Evolutionary conservation across 345 rosid genomes (phyloP), one percentile per base, ranked within the genome.

Genomic region (Laguncularia racemosa): DNA sequence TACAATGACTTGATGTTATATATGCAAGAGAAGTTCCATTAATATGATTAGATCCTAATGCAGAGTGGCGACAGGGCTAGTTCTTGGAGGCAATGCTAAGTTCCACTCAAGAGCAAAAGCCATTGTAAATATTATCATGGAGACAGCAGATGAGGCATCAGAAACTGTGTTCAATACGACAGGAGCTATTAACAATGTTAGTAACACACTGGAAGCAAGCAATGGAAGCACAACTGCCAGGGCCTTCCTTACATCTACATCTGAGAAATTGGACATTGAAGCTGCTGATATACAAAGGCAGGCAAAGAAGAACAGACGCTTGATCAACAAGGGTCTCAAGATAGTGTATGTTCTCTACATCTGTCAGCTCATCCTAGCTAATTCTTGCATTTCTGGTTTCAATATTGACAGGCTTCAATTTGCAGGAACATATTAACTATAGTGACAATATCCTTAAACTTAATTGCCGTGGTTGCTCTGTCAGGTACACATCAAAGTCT

Each of bases 51-150:
- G 40, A 33, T 7, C 40, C 40, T 1, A 13, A 33, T 66, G 69
- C 81, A 86, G 95, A 64, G 67, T 49, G 66, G 85, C 87, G 44
- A 50, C 79, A 0, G 89, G 85, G 19, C 54, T 86, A 44, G 84
- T 73, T 63, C 77, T 86, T 15, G 95, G 87, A 17, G 87, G 82
- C 17, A 83, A 61, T 56, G 75, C 54, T 16, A 77, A 56, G 53
- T 86, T 83, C 68, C 78, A 74, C 56, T 78, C 80, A 0, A 57
- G 64, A 54, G 85, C 85, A 1, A 72, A 60, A 50, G 69, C 69
- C 0, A 72, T 79, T 15, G 81, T 77, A 59, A 45, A 69, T 57
- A 86, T 83, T 21, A 60, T 86, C 59, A 83, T 86, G 1, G 57
- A 70, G 18, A 83, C 87, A 1, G 89, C 95, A 21, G 59, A 83